Evolutionary conservation across 257 asterid species (phyloP), one percentile per base, ranked within the genome.

Genomic region (Lycium barbarum): DNA sequence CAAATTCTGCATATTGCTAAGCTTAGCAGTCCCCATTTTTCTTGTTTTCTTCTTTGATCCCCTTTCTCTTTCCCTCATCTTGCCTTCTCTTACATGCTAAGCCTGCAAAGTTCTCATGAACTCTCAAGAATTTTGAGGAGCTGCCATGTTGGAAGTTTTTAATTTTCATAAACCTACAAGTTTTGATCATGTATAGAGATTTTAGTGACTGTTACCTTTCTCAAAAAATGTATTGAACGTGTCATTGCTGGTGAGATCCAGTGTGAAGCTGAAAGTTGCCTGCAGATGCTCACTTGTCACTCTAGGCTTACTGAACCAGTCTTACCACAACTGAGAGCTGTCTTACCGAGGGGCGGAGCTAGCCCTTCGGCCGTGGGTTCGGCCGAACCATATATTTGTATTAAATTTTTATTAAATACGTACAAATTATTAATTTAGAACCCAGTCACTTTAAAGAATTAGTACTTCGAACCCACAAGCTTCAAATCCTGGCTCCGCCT

Each of bases 201-300:
- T 68, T 36, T 7, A 68, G 76, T 38, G n/a, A 36, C 73, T 68
- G 26, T 36, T 36, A 15, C 43, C 26, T 68, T 36, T 68, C 76
- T 68, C 20, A 68, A 68, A 68, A 36, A 36, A 67, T 67, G 49
- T 36, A 3, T 68, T 36, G 26, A 68, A 68, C 17, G 20, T 13
- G 20, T 13, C 81, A 49, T 22, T 74, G 62, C 22, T 13, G 81
- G 63, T 51, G 61, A 74, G 81, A 49, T 26, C 22, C 49, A 74
- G 20, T 53, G 62, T 47, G 81, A 74, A 74, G 62, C 81, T 74
- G 62, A 74, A 49, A 49, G 81, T 74, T 74, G 81, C 62, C 62
- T 22, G 45, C 45, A 22, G 63, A 76, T 76, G 62, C 62, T 76
- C 62, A 51, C 47, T 51, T 76, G 22, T 49, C 18, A 49, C 14